Evolutionary conservation across 257 asterid species (phyloP), one percentile per base, ranked within the genome.

Genomic region (Ehretia macrophylla): DNA sequence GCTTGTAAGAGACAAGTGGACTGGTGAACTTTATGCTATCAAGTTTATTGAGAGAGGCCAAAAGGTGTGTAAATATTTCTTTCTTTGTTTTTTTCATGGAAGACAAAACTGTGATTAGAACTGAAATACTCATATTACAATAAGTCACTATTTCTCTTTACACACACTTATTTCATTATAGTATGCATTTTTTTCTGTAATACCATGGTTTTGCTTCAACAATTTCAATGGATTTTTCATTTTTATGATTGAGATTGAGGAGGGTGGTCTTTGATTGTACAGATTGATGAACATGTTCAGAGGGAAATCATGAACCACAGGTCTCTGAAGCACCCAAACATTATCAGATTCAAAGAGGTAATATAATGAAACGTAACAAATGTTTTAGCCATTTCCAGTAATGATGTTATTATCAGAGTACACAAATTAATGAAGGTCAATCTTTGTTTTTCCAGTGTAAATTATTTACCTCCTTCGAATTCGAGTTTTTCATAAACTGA

Each of bases 31-130:
- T 37, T 80, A 51, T 70, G 98, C 98, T 38, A 82, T 90, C 52
- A 90, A 90, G 79, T 85, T 85, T 81, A 90, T 88, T 57, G 95
- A 85, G 71, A 83, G 96, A 65, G 95, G 96, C 35, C 79, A 72
- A 52, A 85, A 81, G 96, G 96, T 85, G 16, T 40, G 62, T 22
- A n/a, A 46, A 14, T 17, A 8, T 56, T 62, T 11, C 23, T 49
- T 3, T 5, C 32, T 57, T 51, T 22, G 16, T 16, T 37, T 23
- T 58, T 46, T 8, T 71, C n/a, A n/a, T n/a, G n/a, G n/a, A n/a
- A n/a, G n/a, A n/a, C n/a, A n/a, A n/a, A n/a, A n/a, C n/a, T n/a
- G n/a, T n/a, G n/a, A n/a, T n/a, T n/a, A n/a, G n/a, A n/a, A n/a
- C n/a, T n/a, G n/a, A n/a, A n/a, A n/a, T n/a, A n/a, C n/a, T n/a